Evolutionary conservation across 1,139 yeast genomes (phyloP).

Genomic region (Kodamaea plutei): DNA sequence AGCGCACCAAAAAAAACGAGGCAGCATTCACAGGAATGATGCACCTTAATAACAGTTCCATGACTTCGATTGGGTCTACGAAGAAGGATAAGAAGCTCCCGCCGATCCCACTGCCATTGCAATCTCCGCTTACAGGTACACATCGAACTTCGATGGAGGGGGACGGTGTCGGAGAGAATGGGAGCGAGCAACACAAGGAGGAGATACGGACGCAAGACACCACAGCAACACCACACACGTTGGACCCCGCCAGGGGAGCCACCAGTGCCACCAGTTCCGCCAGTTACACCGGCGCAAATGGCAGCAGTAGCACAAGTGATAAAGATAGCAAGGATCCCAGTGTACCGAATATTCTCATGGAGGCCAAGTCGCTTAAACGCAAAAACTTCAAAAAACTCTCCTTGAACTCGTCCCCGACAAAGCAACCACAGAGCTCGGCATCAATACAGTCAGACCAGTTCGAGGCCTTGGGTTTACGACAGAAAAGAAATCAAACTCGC

Average conservation of each 20-base stretch:
- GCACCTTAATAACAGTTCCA: constrained; percentile 25
- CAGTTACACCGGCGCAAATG: constrained; percentile 4
- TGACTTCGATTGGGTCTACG: constrained; percentile 21
- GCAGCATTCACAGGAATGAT: too few relatives aligned
- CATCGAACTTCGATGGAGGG: too few relatives aligned
- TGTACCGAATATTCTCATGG: constrained; percentile 20
- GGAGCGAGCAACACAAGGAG: too few relatives aligned
- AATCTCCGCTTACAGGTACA: constrained; percentile 8
- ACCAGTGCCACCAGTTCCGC: constrained; percentile 3
- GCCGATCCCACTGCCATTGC: constrained; percentile 29
- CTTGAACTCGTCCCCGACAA: constrained; percentile 25
- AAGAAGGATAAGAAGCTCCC: constrained; percentile 37
- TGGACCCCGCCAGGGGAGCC: background rate
- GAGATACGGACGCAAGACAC: too few relatives aligned
- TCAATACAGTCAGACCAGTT: constrained; percentile 7
- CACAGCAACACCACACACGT: too few relatives aligned
- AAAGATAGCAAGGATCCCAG: too few relatives aligned
- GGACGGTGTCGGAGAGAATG: constrained; percentile 2
- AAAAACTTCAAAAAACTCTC: constrained; percentile 72
- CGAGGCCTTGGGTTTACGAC: constrained; percentile 12
- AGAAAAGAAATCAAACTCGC: constrained; percentile 14
- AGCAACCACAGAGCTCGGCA: constrained; percentile 4
- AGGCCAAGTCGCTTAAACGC: constrained; percentile 62
- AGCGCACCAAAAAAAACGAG: constrained; percentile 1
- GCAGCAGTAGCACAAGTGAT: constrained; percentile 7